Conservation (phyloP, 148 eudicot genomes). For the Nepenthes mirabilis region DNA sequence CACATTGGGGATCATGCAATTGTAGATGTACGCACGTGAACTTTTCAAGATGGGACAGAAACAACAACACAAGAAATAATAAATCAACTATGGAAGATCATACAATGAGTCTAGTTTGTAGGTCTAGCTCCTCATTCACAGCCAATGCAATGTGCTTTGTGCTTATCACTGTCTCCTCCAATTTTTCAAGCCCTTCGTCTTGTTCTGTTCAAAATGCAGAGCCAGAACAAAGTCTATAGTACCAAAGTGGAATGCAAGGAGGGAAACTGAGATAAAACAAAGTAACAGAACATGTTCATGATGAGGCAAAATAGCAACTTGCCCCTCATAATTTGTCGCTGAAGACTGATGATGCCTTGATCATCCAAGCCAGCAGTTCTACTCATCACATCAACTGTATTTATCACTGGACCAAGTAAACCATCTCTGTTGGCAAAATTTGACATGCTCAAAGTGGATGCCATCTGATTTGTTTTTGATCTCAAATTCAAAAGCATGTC, state of each 20-base stretch:
- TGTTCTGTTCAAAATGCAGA: conserved; percentile 50
- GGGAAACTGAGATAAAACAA: background rate
- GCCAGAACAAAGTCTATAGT: conserved; percentile 1
- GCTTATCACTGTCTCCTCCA: conserved; percentile 82
- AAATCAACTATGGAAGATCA: conserved; percentile 6
- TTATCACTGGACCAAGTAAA: conserved; percentile 74
- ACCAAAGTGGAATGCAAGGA: background rate
- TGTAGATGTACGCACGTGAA: background rate
- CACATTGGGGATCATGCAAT: background rate
- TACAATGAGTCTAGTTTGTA: conserved; percentile 80
- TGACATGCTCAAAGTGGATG: conserved; percentile 79
- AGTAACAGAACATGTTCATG: background rate
- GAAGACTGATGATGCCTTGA: conserved; percentile 67
- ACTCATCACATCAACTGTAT: conserved; percentile 69
- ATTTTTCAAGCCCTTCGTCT: conserved; percentile 86
- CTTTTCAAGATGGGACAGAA: background rate
- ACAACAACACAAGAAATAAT: background rate
- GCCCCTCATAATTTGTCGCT: conserved; percentile 88
- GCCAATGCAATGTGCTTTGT: conserved; percentile 93
- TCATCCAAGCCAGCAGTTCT: conserved; percentile 69
- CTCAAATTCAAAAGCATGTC: conserved; percentile 70
- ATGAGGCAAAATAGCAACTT: conserved; percentile 14
- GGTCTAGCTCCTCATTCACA: conserved; percentile 82
- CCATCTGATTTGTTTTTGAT: conserved; percentile 81
- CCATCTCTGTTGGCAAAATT: conserved; percentile 75